Percentiles rank a stretch among this genome's conserved stretches.
Conservation (phyloP, 345 rosid species). For the Eucalyptus viminalis region DNA sequence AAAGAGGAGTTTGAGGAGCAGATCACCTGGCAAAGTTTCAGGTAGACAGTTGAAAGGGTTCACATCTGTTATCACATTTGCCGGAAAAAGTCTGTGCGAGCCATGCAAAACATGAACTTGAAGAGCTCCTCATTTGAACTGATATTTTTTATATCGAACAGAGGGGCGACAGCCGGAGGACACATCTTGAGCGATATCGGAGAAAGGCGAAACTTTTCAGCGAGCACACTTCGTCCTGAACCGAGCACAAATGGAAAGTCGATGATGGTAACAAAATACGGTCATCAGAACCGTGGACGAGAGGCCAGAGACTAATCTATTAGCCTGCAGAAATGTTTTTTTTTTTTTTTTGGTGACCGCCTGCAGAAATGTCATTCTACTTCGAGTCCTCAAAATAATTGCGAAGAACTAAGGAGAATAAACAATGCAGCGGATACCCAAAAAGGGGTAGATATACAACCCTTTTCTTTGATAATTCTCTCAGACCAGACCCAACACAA, state of each 20-base stretch:
- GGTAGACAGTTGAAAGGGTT: constrained; percentile 4
- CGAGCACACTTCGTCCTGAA: neutral
- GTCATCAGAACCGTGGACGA: neutral
- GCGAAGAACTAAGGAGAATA: neutral
- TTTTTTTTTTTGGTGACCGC: too few relatives aligned
- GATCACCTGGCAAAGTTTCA: constrained; percentile 5
- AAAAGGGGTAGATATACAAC: neutral
- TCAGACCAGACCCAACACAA: neutral
- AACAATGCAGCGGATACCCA: neutral
- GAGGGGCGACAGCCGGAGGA: neutral
- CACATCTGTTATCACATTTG: constrained; percentile 5
- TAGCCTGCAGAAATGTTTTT: neutral
- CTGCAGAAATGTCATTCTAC: neutral
- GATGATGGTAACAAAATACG: neutral
- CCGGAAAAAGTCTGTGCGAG: neutral
- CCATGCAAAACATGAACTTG: neutral
- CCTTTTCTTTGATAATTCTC: neutral
- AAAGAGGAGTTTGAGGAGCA: neutral
- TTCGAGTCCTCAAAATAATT: neutral
- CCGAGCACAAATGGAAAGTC: neutral
- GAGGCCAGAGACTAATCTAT: neutral
- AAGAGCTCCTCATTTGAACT: neutral
- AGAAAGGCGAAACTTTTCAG: neutral
- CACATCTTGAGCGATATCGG: neutral
- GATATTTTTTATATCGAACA: neutral